Base-by-base conservation (phyloP, 1,284 basidiomycete genomes). In the Ceratorhiza oryzae-sativae region DNA sequence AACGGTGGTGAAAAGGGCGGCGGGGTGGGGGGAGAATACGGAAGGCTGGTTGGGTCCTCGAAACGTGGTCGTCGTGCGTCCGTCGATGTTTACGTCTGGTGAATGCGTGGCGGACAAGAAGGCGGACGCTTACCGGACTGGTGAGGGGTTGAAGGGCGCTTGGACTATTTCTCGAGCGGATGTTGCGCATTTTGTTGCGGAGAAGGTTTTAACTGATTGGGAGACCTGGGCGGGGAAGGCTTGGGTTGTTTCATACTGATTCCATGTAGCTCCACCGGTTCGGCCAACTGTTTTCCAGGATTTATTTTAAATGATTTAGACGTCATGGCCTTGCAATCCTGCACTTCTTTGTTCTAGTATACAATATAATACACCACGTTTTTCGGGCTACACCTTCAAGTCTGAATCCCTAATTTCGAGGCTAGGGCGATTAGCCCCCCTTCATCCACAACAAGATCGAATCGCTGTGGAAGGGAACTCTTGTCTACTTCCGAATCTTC, bases 91-190 rank as follows among this genome's bases (percentile, higher is more conserved):
- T 39, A 88, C 86, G 1, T 85, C 88, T 71, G 88, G 88, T 0
- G 78, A 80, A n/a, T 87, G 86, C 76, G 76, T 79, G 1, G 87
- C 81, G 1, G 86, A 88, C 36, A 79, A 79, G 74, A 70, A 48
- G 46, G 71, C 51, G 13, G 60, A 62, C 23, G 70, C 71, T n/a
- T 74, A 75, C n/a, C 78, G 78, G 4, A 79, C 81, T 32, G 80
- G 77, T 4, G 75, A 85, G 20, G 73, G 80, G n/a, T 34, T 86
- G 0, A 74, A 77, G 0, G 80, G 82, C 1, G 75, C 75, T 15
- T 90, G 84, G 76, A 85, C 83, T n/a, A 78, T 91, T 9, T 88
- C 88, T 45, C 81, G 89, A 76, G 82, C 81, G 76, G 90, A 91
- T 77, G 84, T 87, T 0, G 87, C 84, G 1, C 87, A 90, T 79